Evolutionary conservation across 2,329 filamentous ascomycete species (phyloP).

Genomic region (Colletotrichum abscissum): DNA sequence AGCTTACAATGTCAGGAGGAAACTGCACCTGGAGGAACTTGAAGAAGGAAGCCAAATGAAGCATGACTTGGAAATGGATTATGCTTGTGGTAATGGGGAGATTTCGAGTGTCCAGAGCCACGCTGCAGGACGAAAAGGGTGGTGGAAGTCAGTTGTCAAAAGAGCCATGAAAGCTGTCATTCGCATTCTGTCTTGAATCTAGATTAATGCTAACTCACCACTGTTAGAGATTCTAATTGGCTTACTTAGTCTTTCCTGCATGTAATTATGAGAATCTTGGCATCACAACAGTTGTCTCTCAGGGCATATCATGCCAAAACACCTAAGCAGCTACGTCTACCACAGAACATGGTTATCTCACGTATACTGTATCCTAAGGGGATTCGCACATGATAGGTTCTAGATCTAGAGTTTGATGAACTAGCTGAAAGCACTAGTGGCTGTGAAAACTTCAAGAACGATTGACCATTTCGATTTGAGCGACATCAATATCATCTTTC

Average conservation of each 20-base stretch:
- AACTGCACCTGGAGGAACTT: neutral
- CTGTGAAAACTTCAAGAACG: neutral
- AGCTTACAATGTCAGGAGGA: slow-evolving; percentile 1
- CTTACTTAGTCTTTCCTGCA: no score
- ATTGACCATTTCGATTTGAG: neutral
- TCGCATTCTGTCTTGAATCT: neutral
- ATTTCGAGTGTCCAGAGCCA: no score
- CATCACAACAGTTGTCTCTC: no score
- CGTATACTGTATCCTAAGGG: no score
- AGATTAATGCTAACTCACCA: no score
- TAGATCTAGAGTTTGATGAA: neutral
- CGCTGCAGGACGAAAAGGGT: neutral
- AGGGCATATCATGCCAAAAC: no score
- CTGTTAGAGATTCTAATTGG: no score
- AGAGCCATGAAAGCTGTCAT: neutral
- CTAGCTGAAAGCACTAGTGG: neutral
- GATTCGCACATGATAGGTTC: no score
- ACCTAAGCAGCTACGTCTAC: no score
- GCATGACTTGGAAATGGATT: neutral
- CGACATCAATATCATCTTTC: neutral
- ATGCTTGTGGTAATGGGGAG: neutral
- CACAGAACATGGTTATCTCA: no score
- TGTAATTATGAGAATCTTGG: no score
- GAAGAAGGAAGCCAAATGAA: neutral
- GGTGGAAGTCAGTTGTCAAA: neutral